Base-by-base conservation (phyloP, 768 basidiomycete species). In the Auricularia sp. region DNA sequence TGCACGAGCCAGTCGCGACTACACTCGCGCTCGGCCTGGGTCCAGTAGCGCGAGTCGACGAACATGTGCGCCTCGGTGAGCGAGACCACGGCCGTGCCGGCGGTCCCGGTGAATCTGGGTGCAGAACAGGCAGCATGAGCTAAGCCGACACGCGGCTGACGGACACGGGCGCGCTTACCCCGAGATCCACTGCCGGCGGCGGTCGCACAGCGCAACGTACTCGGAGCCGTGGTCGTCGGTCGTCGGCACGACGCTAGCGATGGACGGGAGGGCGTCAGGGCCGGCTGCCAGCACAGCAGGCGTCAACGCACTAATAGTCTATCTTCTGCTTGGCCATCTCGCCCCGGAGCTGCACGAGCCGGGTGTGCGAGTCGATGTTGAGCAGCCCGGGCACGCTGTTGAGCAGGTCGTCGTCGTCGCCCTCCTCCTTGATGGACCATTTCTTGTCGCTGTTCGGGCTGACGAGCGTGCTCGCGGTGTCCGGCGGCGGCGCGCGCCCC, bases 141-240 rank as follows among this genome's bases (percentile, higher is more conserved):
- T 33, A 21, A 35, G 21, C 18, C 33, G 29, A 35, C 14, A 21
- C 29, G 5, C 61, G 5, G 7, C n/a, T 1, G 16, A 12, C 42
- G 56, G 29, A 43, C 60, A 36, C 61, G n/a, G 36, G 35, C 60
- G 36, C n/a, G 73, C 85, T 64, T 71, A 88, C 87, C 87, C 88
- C 54, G 87, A 86, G 61, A 93, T 84, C 77, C 83, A 93, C 71
- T 90, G 83, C 63, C 88, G 78, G 60, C 91, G 83, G 72, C 87
- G 88, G 73, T 93, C 91, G 65, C 84, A 83, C 6, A 80, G 73
- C 18, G 89, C 83, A 33, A 91, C 87, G 66, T 91, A 92, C 73
- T 93, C 91, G 0, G 90, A 91, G 62, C 84, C 83, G 71, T 93
- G 91, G 4, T 90, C 87, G 70, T 93, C 91, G 73, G 90, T 89